These are phyloP conservation scores for Epicoccum nigrum DNA, from an alignment of 2,329 filamentous ascomycete species.

Conservation along the genomic window DNA sequence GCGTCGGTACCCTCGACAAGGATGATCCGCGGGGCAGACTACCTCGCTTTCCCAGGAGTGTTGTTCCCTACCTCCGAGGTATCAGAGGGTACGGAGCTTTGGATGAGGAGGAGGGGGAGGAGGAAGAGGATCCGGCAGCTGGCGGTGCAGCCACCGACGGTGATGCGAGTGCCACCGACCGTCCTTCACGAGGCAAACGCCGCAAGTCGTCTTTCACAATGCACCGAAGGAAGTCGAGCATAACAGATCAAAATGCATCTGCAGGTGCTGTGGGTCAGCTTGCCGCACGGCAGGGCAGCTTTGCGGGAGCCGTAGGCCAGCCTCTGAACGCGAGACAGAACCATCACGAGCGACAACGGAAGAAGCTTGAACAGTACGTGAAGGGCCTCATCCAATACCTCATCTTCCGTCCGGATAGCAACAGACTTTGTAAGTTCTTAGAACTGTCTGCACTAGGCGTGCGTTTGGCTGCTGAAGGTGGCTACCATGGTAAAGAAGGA, in stretches of 20 bases:
- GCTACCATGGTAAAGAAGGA: conserved; percentile 97
- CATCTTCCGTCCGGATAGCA: conserved; percentile 95
- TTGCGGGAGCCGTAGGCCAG: conserved; percentile 47
- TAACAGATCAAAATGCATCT: conserved; percentile 41
- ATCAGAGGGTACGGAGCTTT: conserved; percentile 68
- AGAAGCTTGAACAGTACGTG: conserved; percentile 85
- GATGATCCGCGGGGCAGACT: conserved; percentile 75
- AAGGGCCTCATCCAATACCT: conserved; percentile 95
- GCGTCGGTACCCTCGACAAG: conserved; percentile 51
- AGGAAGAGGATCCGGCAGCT: conserved; percentile 62
- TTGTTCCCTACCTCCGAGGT: conserved; percentile 86
- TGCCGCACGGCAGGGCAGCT: conserved; percentile 46
- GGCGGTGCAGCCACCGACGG: conserved; percentile 64
- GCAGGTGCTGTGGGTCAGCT: conserved; percentile 30
- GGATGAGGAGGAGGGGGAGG: conserved; percentile 76
- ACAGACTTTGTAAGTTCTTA: conserved; percentile 92
- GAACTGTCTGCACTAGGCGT: conserved; percentile 94
- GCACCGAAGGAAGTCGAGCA: conserved; percentile 65
- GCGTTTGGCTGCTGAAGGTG: conserved; percentile 89
- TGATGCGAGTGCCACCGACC: conserved; percentile 72
- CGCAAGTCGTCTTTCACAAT: conserved; percentile 63
- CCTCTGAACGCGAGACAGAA: conserved; percentile 55
- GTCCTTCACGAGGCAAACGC: conserved; percentile 59
- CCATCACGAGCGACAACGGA: conserved; percentile 81
- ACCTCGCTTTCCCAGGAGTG: conserved; percentile 86